phyloP scores from a whole-genome alignment of 108 stramenopile species.

The Nitzschia palea region DNA sequence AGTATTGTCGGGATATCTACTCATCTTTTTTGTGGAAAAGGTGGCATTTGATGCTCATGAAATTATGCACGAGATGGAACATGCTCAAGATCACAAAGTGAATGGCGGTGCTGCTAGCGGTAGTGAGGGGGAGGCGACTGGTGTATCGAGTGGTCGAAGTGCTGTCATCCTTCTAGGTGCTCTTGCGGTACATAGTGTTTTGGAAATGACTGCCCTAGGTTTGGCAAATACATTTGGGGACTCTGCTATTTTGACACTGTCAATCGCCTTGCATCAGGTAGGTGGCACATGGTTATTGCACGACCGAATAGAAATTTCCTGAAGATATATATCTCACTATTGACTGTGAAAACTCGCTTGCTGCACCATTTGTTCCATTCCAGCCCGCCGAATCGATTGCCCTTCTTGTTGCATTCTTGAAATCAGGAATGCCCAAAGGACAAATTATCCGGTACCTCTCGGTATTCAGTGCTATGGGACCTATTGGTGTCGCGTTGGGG shows the following conservation, averaged over 20 bases:
- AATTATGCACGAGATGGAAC: slow-evolving; percentile 81
- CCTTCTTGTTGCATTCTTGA: slow-evolving; percentile 94
- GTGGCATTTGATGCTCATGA: slow-evolving; percentile 93
- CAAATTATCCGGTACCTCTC: slow-evolving; percentile 80
- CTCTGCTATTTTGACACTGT: slow-evolving; percentile 86
- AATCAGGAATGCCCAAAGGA: slow-evolving; percentile 88
- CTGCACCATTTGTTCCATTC: background rate
- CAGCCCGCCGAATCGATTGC: slow-evolving; percentile 97
- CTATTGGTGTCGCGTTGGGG: slow-evolving; percentile 80
- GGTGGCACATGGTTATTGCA: slow-evolving; percentile 2
- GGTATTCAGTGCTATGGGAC: slow-evolving; percentile 89
- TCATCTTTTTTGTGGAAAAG: slow-evolving; percentile 98
- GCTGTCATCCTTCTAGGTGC: slow-evolving; percentile 95
- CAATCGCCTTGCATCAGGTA: slow-evolving; percentile 93
- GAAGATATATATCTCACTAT: too few relatives aligned
- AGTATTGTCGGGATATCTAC: slow-evolving; percentile 85
- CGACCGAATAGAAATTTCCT: background rate
- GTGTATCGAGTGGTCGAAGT: slow-evolving; percentile 61
- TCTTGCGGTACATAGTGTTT: slow-evolving; percentile 90
- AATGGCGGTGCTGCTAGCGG: slow-evolving; percentile 3
- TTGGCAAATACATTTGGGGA: slow-evolving; percentile 80
- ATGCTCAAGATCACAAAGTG: slow-evolving; percentile 18
- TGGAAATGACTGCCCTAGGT: slow-evolving; percentile 96
- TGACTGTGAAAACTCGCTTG: background rate
- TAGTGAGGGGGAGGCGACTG: slow-evolving; percentile 17